phyloP scores from a whole-genome alignment of 139 green algal genomes.

The Chlamydomonas sphaeroides region DNA sequence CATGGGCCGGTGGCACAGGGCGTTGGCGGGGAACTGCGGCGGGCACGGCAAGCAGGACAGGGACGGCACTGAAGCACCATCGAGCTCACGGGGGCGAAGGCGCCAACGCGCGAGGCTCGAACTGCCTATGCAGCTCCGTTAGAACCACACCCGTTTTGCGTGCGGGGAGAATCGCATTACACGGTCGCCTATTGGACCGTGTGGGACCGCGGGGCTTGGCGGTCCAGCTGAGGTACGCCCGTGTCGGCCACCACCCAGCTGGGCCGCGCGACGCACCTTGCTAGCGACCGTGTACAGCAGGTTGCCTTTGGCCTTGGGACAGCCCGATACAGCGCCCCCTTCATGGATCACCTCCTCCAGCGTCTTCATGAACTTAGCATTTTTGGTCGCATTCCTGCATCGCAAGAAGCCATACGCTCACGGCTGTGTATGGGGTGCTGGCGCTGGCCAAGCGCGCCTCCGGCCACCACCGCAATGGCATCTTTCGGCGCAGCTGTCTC shows the following conservation, averaged over 20 bases:
- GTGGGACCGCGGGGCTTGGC: no score
- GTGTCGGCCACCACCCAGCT: no score
- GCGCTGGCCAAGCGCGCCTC: not conserved
- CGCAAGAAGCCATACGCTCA: not conserved
- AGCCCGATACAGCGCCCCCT: conserved; percentile 70
- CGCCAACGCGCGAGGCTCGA: no score
- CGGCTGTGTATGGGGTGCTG: no score
- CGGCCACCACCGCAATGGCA: not conserved
- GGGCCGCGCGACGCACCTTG: conserved; percentile 75
- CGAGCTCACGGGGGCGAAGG: no score
- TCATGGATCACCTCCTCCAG: conserved; percentile 82
- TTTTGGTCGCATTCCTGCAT: conserved; percentile 77
- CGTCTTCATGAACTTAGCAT: conserved; percentile 77
- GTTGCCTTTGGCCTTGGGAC: conserved; percentile 77
- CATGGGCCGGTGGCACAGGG: conserved; percentile 75
- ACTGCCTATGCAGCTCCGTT: no score
- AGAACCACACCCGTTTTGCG: no score
- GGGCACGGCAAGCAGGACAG: no score
- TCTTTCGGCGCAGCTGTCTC: not conserved
- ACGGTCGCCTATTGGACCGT: no score
- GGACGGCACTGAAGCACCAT: no score
- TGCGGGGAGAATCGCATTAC: no score
- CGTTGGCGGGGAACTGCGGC: conserved; percentile 84
- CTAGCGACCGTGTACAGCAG: conserved; percentile 83
- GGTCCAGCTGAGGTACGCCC: no score